Evolutionary conservation across 768 basidiomycete species (phyloP), one percentile per base, ranked within the genome.

Genomic region (Chalciporus pseudorubinellus): DNA sequence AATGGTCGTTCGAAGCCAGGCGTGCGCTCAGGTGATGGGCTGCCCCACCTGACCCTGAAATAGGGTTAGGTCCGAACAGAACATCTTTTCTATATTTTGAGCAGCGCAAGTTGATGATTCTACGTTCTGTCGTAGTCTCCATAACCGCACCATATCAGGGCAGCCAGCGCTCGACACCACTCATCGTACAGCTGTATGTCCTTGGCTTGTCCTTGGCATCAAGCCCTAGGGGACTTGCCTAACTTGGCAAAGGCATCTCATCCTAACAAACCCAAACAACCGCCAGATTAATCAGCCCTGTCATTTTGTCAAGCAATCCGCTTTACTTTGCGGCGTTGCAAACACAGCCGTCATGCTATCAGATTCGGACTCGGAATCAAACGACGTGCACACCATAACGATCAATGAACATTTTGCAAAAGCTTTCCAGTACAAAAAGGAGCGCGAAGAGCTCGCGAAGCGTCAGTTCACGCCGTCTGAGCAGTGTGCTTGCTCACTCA

Each of bases 371-470:
- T 69, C 71, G 3, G 78, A 80, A 24, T 63, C 55, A 14, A 72
- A 75, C 41, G 71, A 72, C 31, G 51, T 72, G 21, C 71, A 81
- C 44, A 73, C 75, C 36, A 60, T 90, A 50, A 86, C 83, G 2
- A 80, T 90, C 56, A 89, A 91, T 63, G 79, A 86, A 52, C 81
- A 83, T 46, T 90, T 77, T 56, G 91, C 89, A 9, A 91, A 89
- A 55, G 91, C 91, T 1, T 94, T 87, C 59, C 81, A 88, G 54
- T 79, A 84, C 65, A 82, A 81, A 60, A 94, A 93, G 66, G 89
- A 92, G 61, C 77, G 89, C 21, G 92, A 94, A 64, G 92, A 93
- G 67, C 80, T 93, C 14, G 76, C 79, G 40, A 87, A 85, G 67
- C 70, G 91, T 92, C 56, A 53, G 86, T 77, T 22, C 6, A 19